Evolutionary conservation across 2,329 filamentous ascomycete species (phyloP), one percentile per base, ranked within the genome.

Genomic region (Aureobasidium vineae): DNA sequence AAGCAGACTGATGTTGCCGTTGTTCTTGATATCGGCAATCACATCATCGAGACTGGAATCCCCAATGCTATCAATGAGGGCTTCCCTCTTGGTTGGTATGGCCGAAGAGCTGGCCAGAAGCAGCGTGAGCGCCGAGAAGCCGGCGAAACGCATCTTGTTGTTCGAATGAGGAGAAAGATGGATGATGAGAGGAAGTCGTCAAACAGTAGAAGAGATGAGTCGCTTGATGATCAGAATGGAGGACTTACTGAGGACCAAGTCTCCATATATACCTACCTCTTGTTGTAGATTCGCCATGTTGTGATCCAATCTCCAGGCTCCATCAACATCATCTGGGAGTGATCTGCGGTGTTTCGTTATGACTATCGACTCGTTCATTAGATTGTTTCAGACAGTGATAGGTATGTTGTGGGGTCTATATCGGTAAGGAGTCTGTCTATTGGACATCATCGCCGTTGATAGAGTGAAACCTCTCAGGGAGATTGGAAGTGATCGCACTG

Each of bases 71-170:
- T 66, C 64, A 13, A 66, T 26, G 16, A 66, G 64, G 5, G 64
- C 64, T 23, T 66, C 54, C 45, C 53, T 66, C 45, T 66, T 66
- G 21, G 53, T 52, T 15, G 64, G 64, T 2, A 43, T 45, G 21
- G 64, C 64, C 41, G 43, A 49, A 36, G 64, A 66, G 64, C 45
- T 52, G 31, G 54, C 64, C 43, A 66, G 54, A 43, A 66, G 45
- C 43, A 66, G 43, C 52, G 54, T 8, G 19, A 43, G 31, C 33
- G 64, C 64, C 28, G 64, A 36, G 21, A 66, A 7, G 33, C 53
- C 54, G 36, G 63, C 41, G 54, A 66, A 52, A 52, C 36, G 64
- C 64, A 66, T 66, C 38, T 60, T 50, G 64, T 21, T 41, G 41
- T 41, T 54, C 19, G 28, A 40, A 65, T 10, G 45, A n/a, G 21